A percentile compares a stretch with the other conserved stretches of the same genome.
Evolutionary conservation across 2,329 filamentous ascomycete genomes (phyloP).

Genomic region (Hymenoscyphus salicellus): DNA sequence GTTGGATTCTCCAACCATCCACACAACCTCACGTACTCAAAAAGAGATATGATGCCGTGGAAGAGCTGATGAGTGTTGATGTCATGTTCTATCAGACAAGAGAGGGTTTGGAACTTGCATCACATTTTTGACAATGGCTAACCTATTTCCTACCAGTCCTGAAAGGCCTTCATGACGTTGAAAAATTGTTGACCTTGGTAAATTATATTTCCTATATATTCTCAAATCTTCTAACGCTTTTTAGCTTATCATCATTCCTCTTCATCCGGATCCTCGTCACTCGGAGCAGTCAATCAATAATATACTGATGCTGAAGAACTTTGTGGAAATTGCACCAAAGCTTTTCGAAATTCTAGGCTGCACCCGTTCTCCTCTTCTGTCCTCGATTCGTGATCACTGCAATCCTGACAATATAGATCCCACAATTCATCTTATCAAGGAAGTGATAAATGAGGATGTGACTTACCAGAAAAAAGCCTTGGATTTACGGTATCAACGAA

Average conservation of each 20-base stretch:
- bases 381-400: conserved; percentile 68
- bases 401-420: conserved; percentile 57
- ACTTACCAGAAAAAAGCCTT: conserved; percentile 74
- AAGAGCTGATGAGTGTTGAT: conserved; percentile 77
- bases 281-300: conserved; percentile 83
- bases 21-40: conserved; percentile 66
- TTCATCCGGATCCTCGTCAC: conserved; percentile 60
- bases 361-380: conserved; percentile 61
- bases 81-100: conserved; percentile 79
- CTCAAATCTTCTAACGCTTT: conserved; percentile 23
- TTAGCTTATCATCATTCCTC: conserved; percentile 74
- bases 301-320: conserved; percentile 81
- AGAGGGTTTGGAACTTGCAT: conserved; percentile 50
- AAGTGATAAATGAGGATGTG: conserved; percentile 76
- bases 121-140: background rate
- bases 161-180: conserved; percentile 70
- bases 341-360: conserved; percentile 66
- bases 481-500: conserved; percentile 83
- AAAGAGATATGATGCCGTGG: conserved; percentile 75
- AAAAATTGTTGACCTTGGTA: conserved; percentile 75
- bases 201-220: background rate
- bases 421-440: conserved; percentile 63
- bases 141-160: conserved; percentile 1
- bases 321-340: conserved; percentile 64
- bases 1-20: conserved; percentile 84